A percentile compares a stretch with the other conserved stretches of the same genome.
These are phyloP conservation scores for Limnomonas spitsbergensis DNA, from an alignment of 139 green algal species.

Conservation along the genomic window DNA sequence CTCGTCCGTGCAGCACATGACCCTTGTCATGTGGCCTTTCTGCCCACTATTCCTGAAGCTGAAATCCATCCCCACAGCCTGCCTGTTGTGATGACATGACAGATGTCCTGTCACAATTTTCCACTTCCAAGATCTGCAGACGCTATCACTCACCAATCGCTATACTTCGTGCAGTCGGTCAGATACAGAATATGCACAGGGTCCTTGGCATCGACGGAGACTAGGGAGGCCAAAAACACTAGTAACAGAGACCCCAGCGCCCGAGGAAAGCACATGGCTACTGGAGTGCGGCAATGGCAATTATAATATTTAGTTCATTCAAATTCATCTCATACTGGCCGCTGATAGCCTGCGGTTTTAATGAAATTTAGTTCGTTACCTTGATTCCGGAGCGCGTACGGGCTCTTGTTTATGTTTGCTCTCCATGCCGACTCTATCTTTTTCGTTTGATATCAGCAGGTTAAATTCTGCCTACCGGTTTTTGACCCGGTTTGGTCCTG, in stretches of 20 bases:
- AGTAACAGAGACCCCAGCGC: too few relatives aligned
- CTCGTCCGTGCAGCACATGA: slow-evolving; percentile 72
- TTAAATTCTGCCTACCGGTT: slow-evolving; percentile 79
- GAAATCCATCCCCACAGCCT: slow-evolving; percentile 51
- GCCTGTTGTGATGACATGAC: slow-evolving; percentile 28
- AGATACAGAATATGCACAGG: slow-evolving; percentile 56
- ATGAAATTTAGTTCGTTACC: too few relatives aligned
- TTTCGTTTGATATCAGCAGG: slow-evolving; percentile 30
- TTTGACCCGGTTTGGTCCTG: slow-evolving; percentile 75
- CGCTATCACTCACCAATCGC: slow-evolving; percentile 38
- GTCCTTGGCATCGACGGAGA: slow-evolving; percentile 1
- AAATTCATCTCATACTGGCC: too few relatives aligned
- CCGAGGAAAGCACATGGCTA: too few relatives aligned
- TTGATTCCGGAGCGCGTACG: too few relatives aligned
- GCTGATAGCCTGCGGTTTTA: too few relatives aligned
- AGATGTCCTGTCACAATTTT: background rate
- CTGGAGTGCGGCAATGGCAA: too few relatives aligned
- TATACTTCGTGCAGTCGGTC: slow-evolving; percentile 63
- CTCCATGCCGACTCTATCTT: too few relatives aligned
- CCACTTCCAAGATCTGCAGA: background rate
- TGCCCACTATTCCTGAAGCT: slow-evolving; percentile 58
- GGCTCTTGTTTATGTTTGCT: too few relatives aligned
- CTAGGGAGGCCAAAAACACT: too few relatives aligned
- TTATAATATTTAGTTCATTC: too few relatives aligned
- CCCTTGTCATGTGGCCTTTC: slow-evolving; percentile 58